Percentiles rank a stretch among this genome's conserved stretches.
Evolutionary conservation across 139 green algal species (phyloP).

Genomic region (Micractinium sp.): DNA sequence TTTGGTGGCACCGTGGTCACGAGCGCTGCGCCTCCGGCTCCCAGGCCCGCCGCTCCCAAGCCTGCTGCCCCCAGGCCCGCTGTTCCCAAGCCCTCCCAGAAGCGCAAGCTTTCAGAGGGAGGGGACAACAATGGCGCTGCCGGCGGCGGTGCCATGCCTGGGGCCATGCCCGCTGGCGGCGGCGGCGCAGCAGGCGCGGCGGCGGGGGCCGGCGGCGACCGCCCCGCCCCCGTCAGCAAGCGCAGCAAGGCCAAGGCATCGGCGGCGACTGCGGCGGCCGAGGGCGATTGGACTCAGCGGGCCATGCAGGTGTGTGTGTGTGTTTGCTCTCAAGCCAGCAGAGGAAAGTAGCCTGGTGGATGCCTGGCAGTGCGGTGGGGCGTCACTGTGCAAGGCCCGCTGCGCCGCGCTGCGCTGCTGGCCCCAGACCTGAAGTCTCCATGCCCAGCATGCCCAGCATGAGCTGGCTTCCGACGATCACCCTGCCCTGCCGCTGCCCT

Average conservation of each 20-base stretch:
- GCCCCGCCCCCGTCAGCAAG: not conserved
- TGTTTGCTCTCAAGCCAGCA: not conserved
- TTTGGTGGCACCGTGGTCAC: no score
- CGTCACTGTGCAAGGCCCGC: no score
- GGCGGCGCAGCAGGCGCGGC: not conserved
- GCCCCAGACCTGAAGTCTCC: no score
- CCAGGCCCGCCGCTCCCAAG: no score
- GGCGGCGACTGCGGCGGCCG: no score
- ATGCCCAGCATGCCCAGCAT: no score
- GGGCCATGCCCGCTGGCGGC: not conserved
- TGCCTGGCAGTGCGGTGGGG: no score
- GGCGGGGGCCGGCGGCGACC: not conserved
- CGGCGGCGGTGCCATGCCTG: not conserved
- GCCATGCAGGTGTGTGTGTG: not conserved
- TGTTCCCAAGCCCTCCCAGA: not conserved
- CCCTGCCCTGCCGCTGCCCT: not conserved
- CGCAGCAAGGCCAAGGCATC: not conserved
- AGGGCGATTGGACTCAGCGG: slow-evolving; percentile 26
- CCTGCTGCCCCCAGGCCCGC: not conserved
- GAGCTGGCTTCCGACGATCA: no score
- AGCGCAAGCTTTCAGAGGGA: not conserved
- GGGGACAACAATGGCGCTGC: not conserved
- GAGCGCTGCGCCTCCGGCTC: no score
- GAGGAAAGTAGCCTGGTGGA: no score
- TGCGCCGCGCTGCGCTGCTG: no score